A percentile compares a stretch with the other conserved stretches of the same genome.
Conservation (phyloP, 495 filamentous ascomycete species). For the Daldinia loculata region DNA sequence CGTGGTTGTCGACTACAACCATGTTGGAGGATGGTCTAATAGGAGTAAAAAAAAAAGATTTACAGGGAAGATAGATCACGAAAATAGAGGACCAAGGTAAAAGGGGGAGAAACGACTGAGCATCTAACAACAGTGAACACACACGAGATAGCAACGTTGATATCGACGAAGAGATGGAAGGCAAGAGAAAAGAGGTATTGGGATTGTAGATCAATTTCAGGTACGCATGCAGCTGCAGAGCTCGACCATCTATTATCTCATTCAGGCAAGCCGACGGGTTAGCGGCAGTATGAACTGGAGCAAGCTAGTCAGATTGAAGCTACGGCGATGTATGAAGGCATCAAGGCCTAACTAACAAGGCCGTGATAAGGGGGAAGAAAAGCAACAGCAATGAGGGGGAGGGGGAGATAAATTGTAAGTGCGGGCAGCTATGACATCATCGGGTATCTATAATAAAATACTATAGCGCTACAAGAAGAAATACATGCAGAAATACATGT, state of each 20-base stretch:
- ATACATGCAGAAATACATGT: background rate
- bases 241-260: slow-evolving; percentile 29
- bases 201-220: slow-evolving; percentile 29
- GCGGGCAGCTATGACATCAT: slow-evolving; percentile 37
- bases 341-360: slow-evolving; percentile 25
- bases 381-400: slow-evolving; percentile 22
- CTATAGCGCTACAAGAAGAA: background rate
- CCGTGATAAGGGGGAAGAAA: slow-evolving; percentile 8
- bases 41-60: background rate
- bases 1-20: slow-evolving; percentile 87
- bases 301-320: slow-evolving; percentile 29
- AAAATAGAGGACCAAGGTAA: background rate
- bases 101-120: background rate
- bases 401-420: slow-evolving; percentile 22
- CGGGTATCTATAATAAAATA: slow-evolving; percentile 9
- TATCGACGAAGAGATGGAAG: background rate
- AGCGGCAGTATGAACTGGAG: slow-evolving; percentile 20
- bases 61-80: background rate
- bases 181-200: slow-evolving; percentile 17
- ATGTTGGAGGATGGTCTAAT: slow-evolving; percentile 56
- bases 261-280: slow-evolving; percentile 39
- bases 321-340: slow-evolving; percentile 22
- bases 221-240: slow-evolving; percentile 22
- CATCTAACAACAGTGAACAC: slow-evolving; percentile 1
- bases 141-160: background rate